Base-by-base conservation (phyloP, 1,139 yeast species). In the Scheffersomyces illinoinensis region DNA sequence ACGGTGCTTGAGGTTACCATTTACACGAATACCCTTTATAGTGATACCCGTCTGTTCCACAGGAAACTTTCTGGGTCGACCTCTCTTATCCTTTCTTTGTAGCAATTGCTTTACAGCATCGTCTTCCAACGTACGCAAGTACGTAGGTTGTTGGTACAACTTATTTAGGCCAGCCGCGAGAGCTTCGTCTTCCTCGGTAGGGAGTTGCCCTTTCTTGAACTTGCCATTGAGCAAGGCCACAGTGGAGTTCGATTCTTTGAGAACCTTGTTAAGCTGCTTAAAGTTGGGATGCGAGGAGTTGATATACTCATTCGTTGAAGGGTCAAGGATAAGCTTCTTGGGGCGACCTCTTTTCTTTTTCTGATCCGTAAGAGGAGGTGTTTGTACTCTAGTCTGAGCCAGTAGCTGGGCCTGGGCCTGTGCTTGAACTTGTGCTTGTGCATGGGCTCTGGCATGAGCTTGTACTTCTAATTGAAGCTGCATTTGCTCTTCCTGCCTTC, bases 51-150 rank as follows among this genome's bases (percentile, higher is more conserved):
- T 78, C 61, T 80, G 80, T 59, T 80, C 85, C 14, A 79, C 71
- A 0, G 85, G 84, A 61, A 81, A 81, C 64, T 83, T 83, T 62
- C 86, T 72, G 5, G 87, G 87, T 63, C 87, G 71, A 17, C 87
- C 87, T 58, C 85, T 68, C 59, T 73, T 74, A 61, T 81, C 85
- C 60, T 81, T 81, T 68, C 74, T 79, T 59, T 73, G 72, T 50
- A 81, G 68, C 54, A 81, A 70, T 58, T 76, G 74, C 60, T 76
- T 73, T 39, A 80, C 80, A 20, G 79, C 82, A 21, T 71, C 74
- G 50, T 77, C 79, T 54, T 73, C 76, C 55, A 77, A 71, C 21
- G 71, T 70, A 23, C 77, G 66, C 62, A 75, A 62, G 55, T 70
- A 69, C 8, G 75, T 68, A 1, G 78, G 76, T 57, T 74, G 73